Percentiles rank a stretch among this genome's conserved stretches.
phyloP scores from a whole-genome alignment of 2,329 filamentous ascomycete genomes.

The Phoma herbarum region DNA sequence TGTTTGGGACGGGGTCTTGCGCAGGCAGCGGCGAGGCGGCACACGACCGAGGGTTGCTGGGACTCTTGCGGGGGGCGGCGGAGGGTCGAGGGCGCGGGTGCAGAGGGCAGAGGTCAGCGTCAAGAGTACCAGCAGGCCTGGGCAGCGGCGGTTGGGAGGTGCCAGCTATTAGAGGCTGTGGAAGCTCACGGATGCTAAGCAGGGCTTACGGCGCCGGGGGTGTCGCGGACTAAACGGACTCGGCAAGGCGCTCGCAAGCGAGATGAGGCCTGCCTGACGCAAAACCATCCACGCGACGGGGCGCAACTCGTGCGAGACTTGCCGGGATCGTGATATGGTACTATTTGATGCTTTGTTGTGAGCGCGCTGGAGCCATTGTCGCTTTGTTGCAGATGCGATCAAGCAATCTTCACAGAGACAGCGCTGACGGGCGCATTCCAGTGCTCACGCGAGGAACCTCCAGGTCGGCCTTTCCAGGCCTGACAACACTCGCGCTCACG shows the following conservation, averaged over 20 bases:
- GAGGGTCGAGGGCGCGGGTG: conserved; percentile 9
- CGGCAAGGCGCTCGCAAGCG: conserved; percentile 17
- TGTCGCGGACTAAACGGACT: conserved; percentile 10
- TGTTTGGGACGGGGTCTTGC: conserved; percentile 7
- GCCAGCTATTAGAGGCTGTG: conserved; percentile 45
- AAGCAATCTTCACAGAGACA: neutral
- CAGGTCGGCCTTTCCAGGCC: neutral
- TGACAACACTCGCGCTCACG: conserved; percentile 19
- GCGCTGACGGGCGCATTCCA: conserved; percentile 11
- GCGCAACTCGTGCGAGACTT: conserved; percentile 14
- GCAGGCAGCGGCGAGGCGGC: conserved; percentile 29
- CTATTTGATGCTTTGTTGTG: neutral
- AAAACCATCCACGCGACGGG: conserved; percentile 17
- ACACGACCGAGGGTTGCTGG: conserved; percentile 36
- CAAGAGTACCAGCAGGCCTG: conserved; percentile 24
- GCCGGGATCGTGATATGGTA: conserved; percentile 3
- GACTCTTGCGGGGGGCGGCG: conserved; percentile 3
- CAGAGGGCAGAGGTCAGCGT: neutral
- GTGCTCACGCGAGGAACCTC: conserved; percentile 13
- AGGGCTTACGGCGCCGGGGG: conserved; percentile 38
- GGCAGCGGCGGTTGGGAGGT: conserved; percentile 29
- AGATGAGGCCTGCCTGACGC: conserved; percentile 19
- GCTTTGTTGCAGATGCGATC: neutral
- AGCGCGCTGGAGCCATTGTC: neutral
- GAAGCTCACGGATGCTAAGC: conserved; percentile 45